Base-by-base conservation (phyloP, 495 filamentous ascomycete genomes). In the Opeltia flavorubescens region DNA sequence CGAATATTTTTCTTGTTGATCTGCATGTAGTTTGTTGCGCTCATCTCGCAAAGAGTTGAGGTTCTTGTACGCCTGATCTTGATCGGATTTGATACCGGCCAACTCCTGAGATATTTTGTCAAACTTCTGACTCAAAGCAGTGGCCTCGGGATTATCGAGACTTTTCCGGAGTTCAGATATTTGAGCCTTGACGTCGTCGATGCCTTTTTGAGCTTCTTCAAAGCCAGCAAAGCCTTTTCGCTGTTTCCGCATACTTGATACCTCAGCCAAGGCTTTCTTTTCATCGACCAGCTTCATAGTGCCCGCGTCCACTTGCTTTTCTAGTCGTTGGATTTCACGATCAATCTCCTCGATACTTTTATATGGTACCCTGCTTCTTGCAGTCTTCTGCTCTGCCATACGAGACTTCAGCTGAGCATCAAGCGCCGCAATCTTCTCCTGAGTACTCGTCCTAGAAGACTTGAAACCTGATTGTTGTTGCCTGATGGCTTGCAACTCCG, bases 261-360 rank as follows among this genome's bases (percentile, higher is more conserved):
- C 78, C 52, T 95, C 86, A 17, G 73, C 63, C 1, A 96, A 70
- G 4, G 87, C 84, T 73, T 94, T 95, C 74, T 85, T 89, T 76
- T 96, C 93, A 50, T 96, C 91, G 3, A 95, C 93, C 46, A 99
- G 63, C 57, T 86, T 91, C 80, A 96, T 83, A 52, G 72, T 83
- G 38, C 89, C 86, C 41, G 77, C 73, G 61, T 91, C 83, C 48
- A 95, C 87, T 47, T 85, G 74, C 63, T 78, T 79, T 46, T 95
- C 86, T 39, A 95, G 77, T 13, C 69, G 70, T 26, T 76, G 69
- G 53, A 99, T 89, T 61, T 86, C 77, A 18, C 68, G 70, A 61
- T 96, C 87, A 42, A 96, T 66, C 33, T 96, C 91, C 29, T 89
- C 89, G 43, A 83, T 76, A 50, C 66, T 84, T 75, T 87, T 94